Base-by-base conservation (phyloP, 1,284 basidiomycete genomes). In the Volvariella volvacea region DNA sequence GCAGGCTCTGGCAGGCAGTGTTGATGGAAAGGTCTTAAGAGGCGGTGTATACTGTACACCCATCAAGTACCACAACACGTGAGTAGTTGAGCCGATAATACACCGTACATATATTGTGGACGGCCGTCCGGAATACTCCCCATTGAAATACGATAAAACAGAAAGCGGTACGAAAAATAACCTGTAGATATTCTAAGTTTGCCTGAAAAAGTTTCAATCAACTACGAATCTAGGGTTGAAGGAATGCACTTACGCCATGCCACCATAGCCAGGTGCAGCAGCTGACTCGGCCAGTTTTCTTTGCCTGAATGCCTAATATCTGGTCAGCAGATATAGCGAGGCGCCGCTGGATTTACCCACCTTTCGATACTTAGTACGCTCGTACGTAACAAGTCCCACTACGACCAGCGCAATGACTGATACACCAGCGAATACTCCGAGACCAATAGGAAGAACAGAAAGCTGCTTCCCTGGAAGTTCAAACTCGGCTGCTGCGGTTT, bases 331-430 rank as follows among this genome's bases (percentile, higher is more conserved):
- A 37, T 17, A 38, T 32, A 12, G 34, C 6, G 22, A 39, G 34
- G 43, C 30, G 10, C 20, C 15, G 33, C 34, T 6, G 12, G 6
- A 14, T 48, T 40, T 31, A 65, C 71, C 41, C 44, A 84, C 85
- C 76, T 78, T 87, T 68, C 87, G 80, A 59, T 87, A 85, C 62
- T 83, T 86, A 22, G 85, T 80, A 42, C 88, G 74, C 68, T 90
- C 87, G 57, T 83, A 88, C 17, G 87, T 90, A 48, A 89, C 87
- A 56, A 88, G 66, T 43, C 74, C 81, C 49, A 91, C 83, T n/a
- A 85, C 78, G 50, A 84, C 79, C 53, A 91, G 61, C 16, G 80
- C 83, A 56, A 90, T 82, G 9, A 83, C 80, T 19, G 85, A 86
- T 48, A 91, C 83, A 52, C 84, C 87, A 39, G 83, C 86, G 57